These are phyloP conservation scores for Ganoderma meredithae DNA, from an alignment of 1,284 basidiomycete species.

Conservation along the genomic window DNA sequence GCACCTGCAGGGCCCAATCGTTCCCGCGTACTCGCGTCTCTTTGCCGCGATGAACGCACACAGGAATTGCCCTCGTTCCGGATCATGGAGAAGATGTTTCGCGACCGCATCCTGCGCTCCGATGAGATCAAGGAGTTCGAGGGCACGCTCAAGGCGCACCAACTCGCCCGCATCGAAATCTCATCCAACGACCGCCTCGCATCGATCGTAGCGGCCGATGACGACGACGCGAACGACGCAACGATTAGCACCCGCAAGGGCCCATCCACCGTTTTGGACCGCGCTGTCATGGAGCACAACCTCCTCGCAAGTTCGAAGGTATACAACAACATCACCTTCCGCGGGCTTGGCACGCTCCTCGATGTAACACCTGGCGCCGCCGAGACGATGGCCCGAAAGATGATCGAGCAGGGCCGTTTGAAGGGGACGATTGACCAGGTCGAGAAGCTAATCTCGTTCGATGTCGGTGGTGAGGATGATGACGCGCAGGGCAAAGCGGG, in stretches of 20 bases:
- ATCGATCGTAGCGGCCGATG: constrained; percentile 65
- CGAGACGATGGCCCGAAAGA: constrained; percentile 92
- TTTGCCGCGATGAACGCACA: constrained; percentile 94
- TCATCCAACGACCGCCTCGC: constrained; percentile 81
- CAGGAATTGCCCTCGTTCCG: constrained; percentile 81
- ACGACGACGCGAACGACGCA: constrained; percentile 49
- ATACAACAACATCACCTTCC: constrained; percentile 94
- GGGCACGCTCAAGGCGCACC: constrained; percentile 87
- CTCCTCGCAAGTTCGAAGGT: constrained; percentile 94
- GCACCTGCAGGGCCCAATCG: constrained; percentile 97
- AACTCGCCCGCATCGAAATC: constrained; percentile 88
- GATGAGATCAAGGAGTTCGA: constrained; percentile 93
- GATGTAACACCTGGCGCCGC: constrained; percentile 88
- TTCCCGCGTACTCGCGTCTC: constrained; percentile 88
- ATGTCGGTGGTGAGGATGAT: constrained; percentile 82
- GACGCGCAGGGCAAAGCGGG: constrained; percentile 93
- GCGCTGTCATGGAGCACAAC: constrained; percentile 99
- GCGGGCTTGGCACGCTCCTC: constrained; percentile 84
- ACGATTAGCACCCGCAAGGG: constrained; percentile 79
- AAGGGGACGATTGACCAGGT: constrained; percentile 95
- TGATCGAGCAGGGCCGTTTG: constrained; percentile 95
- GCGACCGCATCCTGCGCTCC: constrained; percentile 93
- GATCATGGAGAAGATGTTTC: constrained; percentile 96
- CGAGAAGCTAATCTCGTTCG: constrained; percentile 91
- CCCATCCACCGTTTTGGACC: constrained; percentile 94